Base-by-base conservation (phyloP, 805 yeast genomes). In the Blastobotrys muscicola region DNA sequence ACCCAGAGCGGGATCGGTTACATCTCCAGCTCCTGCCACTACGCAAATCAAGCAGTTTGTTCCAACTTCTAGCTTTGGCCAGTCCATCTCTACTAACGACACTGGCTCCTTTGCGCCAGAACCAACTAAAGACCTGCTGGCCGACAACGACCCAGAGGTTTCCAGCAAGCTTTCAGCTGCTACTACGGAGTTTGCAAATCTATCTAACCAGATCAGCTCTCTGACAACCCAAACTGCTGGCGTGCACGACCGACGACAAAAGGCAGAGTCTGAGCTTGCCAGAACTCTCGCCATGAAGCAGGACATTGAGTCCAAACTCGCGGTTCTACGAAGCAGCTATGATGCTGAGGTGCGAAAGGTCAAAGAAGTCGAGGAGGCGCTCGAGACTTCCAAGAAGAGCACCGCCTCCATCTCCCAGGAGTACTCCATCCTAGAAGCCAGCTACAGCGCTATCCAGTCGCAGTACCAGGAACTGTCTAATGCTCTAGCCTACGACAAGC, bases 21-120 rank as follows among this genome's bases (percentile, higher is more conserved):
- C 45, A 3, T 46, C 54, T 47, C 46, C 64, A 12, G 47, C 62
- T 34, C 54, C 45, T 10, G 43, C 54, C 8, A 20, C 44, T 6
- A 39, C 47, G 41, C 31, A 31, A 50, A 33, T 26, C 33, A 23
- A 26, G 10, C 47, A 63, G 36, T 90, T 89, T 64, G 82, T 76
- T 43, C 97, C 97, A 31, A 72, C 87, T 12, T 86, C 96, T 0
- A 65, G 74, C 8, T 90, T 89, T 68, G 97, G 97, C 29, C 95
- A 83, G 64, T 72, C 73, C 31, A 70, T 89, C 42, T 63, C 68
- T 23, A 64, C 60, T 36, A 64, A 62, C 42, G 60, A 61, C 50
- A 47, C 57, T 15, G 54, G 58, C 39, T 12, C 41, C 29, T 3
- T 38, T 32, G 33, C 29, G 26, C 35, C 44, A 29, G 29, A 23